Percentiles rank a stretch among this genome's conserved stretches.
phyloP scores from a whole-genome alignment of 2,329 filamentous ascomycete genomes.

The Endothia cerciana region DNA sequence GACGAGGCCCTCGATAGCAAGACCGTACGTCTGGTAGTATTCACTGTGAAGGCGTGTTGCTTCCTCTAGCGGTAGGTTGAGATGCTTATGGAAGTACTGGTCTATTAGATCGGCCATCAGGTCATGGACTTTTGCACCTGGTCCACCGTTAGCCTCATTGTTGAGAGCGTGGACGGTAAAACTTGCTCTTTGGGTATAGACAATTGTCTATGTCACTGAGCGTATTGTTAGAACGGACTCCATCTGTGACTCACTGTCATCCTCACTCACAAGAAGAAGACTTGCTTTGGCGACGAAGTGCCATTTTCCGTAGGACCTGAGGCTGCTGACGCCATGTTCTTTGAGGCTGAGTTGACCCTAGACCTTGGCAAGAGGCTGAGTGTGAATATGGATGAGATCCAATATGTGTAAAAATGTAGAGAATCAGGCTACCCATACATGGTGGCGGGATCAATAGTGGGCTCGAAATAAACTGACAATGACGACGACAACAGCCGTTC shows the following conservation, averaged over 20 bases:
- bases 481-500: too few relatives aligned
- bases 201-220: constrained; percentile 99
- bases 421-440: too few relatives aligned
- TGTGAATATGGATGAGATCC: too few relatives aligned
- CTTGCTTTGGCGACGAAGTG: constrained; percentile 35
- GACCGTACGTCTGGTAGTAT: constrained; percentile 94
- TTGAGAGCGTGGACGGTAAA: background rate
- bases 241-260: background rate
- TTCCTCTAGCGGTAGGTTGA: constrained; percentile 74
- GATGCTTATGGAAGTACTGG: constrained; percentile 66
- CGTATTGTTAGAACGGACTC: constrained; percentile 42
- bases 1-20: constrained; percentile 95
- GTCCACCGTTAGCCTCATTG: constrained; percentile 30
- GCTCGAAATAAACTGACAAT: too few relatives aligned
- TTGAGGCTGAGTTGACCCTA: background rate
- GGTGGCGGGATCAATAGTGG: too few relatives aligned
- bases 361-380: background rate
- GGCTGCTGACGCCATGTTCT: constrained; percentile 19
- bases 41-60: constrained; percentile 85
- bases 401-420: too few relatives aligned
- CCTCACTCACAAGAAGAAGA: constrained; percentile 50
- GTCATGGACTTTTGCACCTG: constrained; percentile 80
- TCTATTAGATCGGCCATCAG: constrained; percentile 85
- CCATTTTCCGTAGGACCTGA: constrained; percentile 12
- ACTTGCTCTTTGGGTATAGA: constrained; percentile 83